These are phyloP conservation scores for Saccharomyces hybrid DNA, from an alignment of 1,139 yeast species.

Conservation along the genomic window DNA sequence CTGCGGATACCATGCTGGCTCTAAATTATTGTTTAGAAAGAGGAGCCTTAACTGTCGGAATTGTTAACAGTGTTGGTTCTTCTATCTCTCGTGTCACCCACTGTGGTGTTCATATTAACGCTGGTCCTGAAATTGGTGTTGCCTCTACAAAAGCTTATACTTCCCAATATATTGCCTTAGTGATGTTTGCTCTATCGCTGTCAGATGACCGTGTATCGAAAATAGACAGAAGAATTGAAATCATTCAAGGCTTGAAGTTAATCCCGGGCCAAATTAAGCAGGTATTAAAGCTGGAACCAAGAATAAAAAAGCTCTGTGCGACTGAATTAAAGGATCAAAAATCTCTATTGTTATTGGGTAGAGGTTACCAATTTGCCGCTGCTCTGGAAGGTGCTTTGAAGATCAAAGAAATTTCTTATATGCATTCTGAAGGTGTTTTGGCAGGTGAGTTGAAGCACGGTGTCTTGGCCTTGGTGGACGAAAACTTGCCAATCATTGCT, in stretches of 20 bases:
- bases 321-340: conserved; percentile 68
- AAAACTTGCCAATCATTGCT: conserved; percentile 85
- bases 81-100: conserved; percentile 92
- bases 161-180: conserved; percentile 94
- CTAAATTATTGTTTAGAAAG: conserved; percentile 93
- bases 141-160: conserved; percentile 99
- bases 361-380: conserved; percentile 96
- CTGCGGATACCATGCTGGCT: conserved; percentile 97
- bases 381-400: conserved; percentile 98
- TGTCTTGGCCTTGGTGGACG: conserved; percentile 93
- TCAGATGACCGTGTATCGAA: conserved; percentile 86
- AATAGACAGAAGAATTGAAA: conserved; percentile 68
- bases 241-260: conserved; percentile 75
- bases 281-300: conserved; percentile 65
- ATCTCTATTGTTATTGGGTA: conserved; percentile 84
- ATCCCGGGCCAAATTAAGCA: conserved; percentile 81
- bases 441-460: conserved; percentile 99
- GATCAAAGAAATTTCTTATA: conserved; percentile 95
- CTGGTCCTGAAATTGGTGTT: conserved; percentile 99
- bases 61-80: conserved; percentile 92
- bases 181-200: conserved; percentile 90
- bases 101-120: conserved; percentile 99
- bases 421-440: conserved; percentile 98
- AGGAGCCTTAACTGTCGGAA: conserved; percentile 96
- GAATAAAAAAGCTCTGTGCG: conserved; percentile 70